Conservation (phyloP, 2,329 filamentous ascomycete genomes). For the Fusarium buharicum region DNA sequence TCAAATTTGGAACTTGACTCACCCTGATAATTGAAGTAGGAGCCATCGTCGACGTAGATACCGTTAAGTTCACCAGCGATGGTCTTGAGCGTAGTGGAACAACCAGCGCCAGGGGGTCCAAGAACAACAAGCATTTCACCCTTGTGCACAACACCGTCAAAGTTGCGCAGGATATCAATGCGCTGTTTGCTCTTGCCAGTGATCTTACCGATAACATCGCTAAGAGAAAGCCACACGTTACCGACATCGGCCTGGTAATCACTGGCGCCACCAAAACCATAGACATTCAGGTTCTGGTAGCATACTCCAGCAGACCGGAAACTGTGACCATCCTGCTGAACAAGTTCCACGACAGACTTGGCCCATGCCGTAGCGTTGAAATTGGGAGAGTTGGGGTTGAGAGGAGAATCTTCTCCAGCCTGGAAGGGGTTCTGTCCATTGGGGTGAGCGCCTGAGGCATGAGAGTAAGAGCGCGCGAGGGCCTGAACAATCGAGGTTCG, state of each 20-base stretch:
- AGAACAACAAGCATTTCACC: conserved; percentile 82
- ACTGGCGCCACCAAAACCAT: conserved; percentile 73
- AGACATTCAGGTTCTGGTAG: conserved; percentile 75
- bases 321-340: conserved; percentile 61
- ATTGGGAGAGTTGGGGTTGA: conserved; percentile 63
- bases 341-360: conserved; percentile 65
- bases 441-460: conserved; percentile 53
- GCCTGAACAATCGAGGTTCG: conserved; percentile 64
- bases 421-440: conserved; percentile 62
- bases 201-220: conserved; percentile 58
- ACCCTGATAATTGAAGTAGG: conserved; percentile 86
- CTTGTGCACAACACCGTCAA: conserved; percentile 74
- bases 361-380: conserved; percentile 69
- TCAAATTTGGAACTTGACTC: conserved; percentile 34
- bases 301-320: conserved; percentile 72
- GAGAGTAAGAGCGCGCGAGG: conserved; percentile 66
- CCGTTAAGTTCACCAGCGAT: conserved; percentile 86
- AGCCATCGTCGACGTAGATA: conserved; percentile 74
- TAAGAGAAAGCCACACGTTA: conserved; percentile 67
- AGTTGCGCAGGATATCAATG: conserved; percentile 74
- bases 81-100: conserved; percentile 86
- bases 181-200: conserved; percentile 63
- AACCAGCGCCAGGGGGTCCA: conserved; percentile 77
- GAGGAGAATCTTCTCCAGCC: conserved; percentile 58
- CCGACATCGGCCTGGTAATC: conserved; percentile 76